Evolutionary conservation across 1,139 yeast genomes (phyloP), one percentile per base, ranked within the genome.

Genomic region (Saccharomyces hybrid): DNA sequence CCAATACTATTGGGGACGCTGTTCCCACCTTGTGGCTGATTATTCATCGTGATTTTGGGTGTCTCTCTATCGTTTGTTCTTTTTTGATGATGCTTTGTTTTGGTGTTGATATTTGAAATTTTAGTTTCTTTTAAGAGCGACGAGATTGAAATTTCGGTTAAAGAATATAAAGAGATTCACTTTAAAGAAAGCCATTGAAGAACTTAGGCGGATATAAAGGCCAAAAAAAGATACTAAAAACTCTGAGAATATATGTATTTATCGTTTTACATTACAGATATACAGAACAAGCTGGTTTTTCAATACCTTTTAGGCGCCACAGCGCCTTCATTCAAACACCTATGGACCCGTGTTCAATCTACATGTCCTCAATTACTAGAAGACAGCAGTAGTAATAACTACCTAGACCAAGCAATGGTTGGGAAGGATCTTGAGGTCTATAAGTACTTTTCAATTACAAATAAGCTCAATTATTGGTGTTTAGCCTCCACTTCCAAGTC

Each of bases 251-350:
- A 41, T 8, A 67, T 67, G 70, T 62, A 60, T 49, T 54, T 64
- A 13, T 58, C 68, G n/a, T 59, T 66, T 47, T 67, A 66, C 54
- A 63, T 68, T 38, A 66, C 69, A 2, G 67, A 66, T 53, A 49
- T 60, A 7, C 57, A 59, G 50, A 59, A 64, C 51, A 54, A 59
- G 3, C 52, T 66, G 46, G 55, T 67, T 6, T 66, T 66, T 44
- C 68, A 68, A 52, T 62, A 66, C 50, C 59, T 68, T 14, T 53
- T 64, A 38, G 62, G 61, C 53, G 59, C 63, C 7, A 63, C 59
- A 27, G 60, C 69, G 5, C 71, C 71, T 6, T 49, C 64, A 2
- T 68, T 63, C 56, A 52, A 54, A 20, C 59, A 64, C 42, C 38
- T 68, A 8, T 56, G 60, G 60, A 49, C 60, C 13, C 63, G 63